Base-by-base conservation (phyloP, 2,329 filamentous ascomycete species). In the Diaporthe ilicicola region DNA sequence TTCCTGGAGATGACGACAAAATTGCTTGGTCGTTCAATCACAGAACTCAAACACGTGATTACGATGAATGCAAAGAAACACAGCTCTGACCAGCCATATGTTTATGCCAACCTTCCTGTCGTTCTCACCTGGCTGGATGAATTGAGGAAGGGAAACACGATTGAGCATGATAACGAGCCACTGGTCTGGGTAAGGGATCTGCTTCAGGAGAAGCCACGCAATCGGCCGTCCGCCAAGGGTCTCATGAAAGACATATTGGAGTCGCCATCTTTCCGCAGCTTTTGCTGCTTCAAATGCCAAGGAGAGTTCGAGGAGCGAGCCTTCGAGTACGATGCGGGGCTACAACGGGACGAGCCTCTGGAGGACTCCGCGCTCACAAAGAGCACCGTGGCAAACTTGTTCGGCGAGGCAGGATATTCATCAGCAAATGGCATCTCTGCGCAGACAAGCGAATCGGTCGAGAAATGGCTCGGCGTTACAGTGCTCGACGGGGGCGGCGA, bases 1-100 rank as follows among this genome's bases (percentile, higher is more conserved):
- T 74, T 73, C 53, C 66, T 74, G 13, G 67, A 72, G 67, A 74
- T 74, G 73, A 73, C 73, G 17, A 73, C 71, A n/a, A 67, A 42
- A n/a, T 65, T 74, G 17, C 72, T 74, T 4, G 70, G 54, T 12
- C 70, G 51, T 27, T 61, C 56, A 19, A 46, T 56, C 42, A 53
- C 32, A 17, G 68, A 73, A 19, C 32, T 74, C 56, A 55, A 64
- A 37, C 39, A 37, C 12, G 55, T n/a, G 9, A 70, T 74, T 17
- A 32, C 27, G 13, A 24, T 32, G 8, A 24, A 68, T 46, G 69
- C 73, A 15, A 34, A 32, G 12, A 69, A 69, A 42, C 51, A 61
- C 29, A 73, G 68, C 27, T 50, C 48, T 4, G 48, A 46, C 24
- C 53, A 46, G 24, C 61, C 72, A 15, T 72, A 71, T 42, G 55